Base-by-base conservation (phyloP, 129 eudicot genomes). In the Deinandra increscens region DNA sequence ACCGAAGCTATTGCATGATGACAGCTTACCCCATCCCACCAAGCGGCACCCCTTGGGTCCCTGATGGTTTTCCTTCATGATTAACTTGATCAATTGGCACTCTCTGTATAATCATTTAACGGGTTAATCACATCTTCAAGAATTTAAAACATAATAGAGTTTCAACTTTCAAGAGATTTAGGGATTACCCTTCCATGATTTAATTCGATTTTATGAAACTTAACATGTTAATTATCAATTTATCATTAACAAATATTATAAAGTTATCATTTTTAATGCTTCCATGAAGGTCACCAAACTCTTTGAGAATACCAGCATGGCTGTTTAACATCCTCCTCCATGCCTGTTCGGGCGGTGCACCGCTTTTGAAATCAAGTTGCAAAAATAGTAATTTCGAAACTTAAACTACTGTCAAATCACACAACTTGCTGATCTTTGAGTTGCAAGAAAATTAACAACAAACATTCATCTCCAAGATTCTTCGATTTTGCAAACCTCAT, bases 41-140 rank as follows among this genome's bases (percentile, higher is more conserved):
- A 46, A 86, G 88, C n/a, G 96, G 96, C 17, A 89, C 90, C 50
- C 96, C 96, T 66, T 81, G 94, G 37, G 94, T 79, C 51, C 94
- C 94, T 4, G 90, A 70, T 60, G 96, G 97, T 70, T 81, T 86
- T 58, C 88, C 75, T 69, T 85, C 90, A 7, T 81, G 84, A 42
- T 82, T 91, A 66, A 91, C 88, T 64, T 96, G 97, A 80, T 91
- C 93, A 55, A 91, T 91, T 7, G 97, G 97, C 49, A 96, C 94
- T 91, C 71, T 84, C 97, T 91, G 87, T 76, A 75, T 18, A 61
- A 75, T 29, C 43, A 67, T n/a, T n/a, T n/a, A n/a, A 44, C n/a
- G n/a, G 6, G 4, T 33, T 13, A 70, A 29, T 66, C n/a, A 4
- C 33, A 14, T 15, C 22, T 37, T 31, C 9, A 18, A 46, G 14